phyloP scores from a whole-genome alignment of 129 eudicot species.

The Oenanthe sinensis region DNA sequence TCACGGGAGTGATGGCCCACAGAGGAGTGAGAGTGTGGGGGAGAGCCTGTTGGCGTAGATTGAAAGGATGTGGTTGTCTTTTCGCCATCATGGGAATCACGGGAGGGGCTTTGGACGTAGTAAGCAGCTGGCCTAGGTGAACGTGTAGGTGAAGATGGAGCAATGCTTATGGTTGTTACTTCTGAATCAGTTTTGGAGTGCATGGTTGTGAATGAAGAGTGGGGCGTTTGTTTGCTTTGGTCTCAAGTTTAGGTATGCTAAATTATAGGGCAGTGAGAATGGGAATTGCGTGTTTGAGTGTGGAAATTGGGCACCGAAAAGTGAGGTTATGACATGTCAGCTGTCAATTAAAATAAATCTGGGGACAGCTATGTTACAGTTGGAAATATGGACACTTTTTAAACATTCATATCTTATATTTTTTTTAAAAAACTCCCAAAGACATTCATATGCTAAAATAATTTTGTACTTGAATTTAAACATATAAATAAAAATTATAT shows the following conservation, averaged over 20 bases:
- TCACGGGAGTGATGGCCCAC: constrained; percentile 84
- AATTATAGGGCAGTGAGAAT: too few relatives aligned
- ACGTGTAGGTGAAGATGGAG: constrained; percentile 66
- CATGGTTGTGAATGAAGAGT: background rate
- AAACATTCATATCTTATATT: background rate
- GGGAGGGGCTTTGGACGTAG: constrained; percentile 78
- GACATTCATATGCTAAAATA: too few relatives aligned
- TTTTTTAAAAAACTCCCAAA: background rate
- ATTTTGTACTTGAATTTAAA: too few relatives aligned
- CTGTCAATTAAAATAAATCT: background rate
- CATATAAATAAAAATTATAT: too few relatives aligned
- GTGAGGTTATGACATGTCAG: background rate
- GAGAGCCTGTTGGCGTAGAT: constrained; percentile 72
- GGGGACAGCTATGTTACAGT: constrained; percentile 12
- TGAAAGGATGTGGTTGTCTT: constrained; percentile 58
- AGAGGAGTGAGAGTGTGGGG: constrained; percentile 76
- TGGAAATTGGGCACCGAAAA: constrained; percentile 9
- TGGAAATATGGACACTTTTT: constrained; percentile 1
- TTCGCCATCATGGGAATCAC: constrained; percentile 78
- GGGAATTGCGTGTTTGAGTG: background rate
- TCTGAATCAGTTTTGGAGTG: constrained; percentile 90
- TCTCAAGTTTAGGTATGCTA: background rate
- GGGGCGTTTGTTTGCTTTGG: background rate
- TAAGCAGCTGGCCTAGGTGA: constrained; percentile 61
- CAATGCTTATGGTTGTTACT: constrained; percentile 61